Percentiles rank a stretch among this genome's conserved stretches.
Conservation (phyloP, 2,329 filamentous ascomycete genomes). For the Saccharata proteae region DNA sequence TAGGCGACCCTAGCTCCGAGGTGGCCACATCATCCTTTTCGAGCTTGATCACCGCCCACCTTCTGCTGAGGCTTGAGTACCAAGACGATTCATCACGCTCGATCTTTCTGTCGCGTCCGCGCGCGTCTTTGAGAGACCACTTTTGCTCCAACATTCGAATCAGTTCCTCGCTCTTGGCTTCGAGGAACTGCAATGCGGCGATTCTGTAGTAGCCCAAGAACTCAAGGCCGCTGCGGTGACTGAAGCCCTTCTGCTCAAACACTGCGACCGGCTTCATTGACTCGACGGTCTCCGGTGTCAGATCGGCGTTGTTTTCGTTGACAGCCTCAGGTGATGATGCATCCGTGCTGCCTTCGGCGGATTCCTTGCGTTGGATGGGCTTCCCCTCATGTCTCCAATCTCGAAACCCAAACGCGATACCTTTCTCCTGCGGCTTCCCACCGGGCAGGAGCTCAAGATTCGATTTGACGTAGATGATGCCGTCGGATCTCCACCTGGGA, state of each 20-base stretch:
- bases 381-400: no score
- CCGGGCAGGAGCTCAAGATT: slow-evolving; percentile 16
- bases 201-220: slow-evolving; percentile 17
- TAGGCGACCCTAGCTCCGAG: slow-evolving; percentile 12
- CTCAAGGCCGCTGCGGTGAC: slow-evolving; percentile 6
- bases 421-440: no score
- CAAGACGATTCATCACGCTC: slow-evolving; percentile 13
- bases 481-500: slow-evolving; percentile 15
- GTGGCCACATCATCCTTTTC: slow-evolving; percentile 13
- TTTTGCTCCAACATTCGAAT: slow-evolving; percentile 20
- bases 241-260: slow-evolving; percentile 14
- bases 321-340: no score
- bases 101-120: slow-evolving; percentile 10
- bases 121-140: slow-evolving; percentile 12
- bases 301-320: not conserved
- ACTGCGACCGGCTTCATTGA: slow-evolving; percentile 15
- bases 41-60: slow-evolving; percentile 22
- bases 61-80: slow-evolving; percentile 14
- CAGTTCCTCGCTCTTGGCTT: slow-evolving; percentile 13
- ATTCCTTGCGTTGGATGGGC: no score
- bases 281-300: not conserved
- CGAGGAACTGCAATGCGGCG: slow-evolving; percentile 13
- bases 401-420: no score
- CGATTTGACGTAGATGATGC: slow-evolving; percentile 19
- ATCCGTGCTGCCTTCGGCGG: no score